phyloP scores from a whole-genome alignment of 2,329 filamentous ascomycete species.

The Elsinoe arachidis region DNA sequence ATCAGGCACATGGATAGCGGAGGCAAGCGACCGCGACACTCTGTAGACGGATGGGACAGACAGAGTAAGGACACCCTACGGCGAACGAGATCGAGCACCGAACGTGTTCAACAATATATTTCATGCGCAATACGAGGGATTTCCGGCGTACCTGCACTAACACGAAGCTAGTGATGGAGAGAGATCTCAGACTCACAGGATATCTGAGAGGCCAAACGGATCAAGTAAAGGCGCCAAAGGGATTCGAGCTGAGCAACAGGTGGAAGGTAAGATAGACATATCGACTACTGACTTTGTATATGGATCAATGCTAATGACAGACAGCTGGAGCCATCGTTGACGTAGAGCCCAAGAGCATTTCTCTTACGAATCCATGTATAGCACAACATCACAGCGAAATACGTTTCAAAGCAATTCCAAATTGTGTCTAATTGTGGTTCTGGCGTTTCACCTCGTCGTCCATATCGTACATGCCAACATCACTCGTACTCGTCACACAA shows the following conservation, averaged over 20 bases:
- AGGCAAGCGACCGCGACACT: constrained; percentile 52
- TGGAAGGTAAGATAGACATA: constrained; percentile 51
- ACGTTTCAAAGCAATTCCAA: neutral
- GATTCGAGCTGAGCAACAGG: constrained; percentile 59
- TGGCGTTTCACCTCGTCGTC: neutral
- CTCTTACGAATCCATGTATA: constrained; percentile 6
- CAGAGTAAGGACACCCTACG: constrained; percentile 35
- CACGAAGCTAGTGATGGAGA: constrained; percentile 52
- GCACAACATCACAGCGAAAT: neutral
- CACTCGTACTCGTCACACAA: neutral
- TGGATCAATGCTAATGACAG: too few relatives aligned
- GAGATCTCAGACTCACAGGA: constrained; percentile 55
- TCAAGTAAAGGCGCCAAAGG: constrained; percentile 48
- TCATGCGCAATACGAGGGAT: neutral
- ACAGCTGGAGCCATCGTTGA: constrained; percentile 12
- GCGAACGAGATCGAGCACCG: neutral
- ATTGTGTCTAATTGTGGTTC: too few relatives aligned
- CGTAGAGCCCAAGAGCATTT: neutral
- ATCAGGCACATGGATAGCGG: constrained; percentile 54
- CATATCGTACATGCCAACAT: neutral
- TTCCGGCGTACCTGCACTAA: neutral
- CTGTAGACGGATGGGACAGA: constrained; percentile 56
- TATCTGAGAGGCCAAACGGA: constrained; percentile 54
- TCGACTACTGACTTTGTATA: neutral
- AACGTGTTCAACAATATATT: neutral